Percentiles rank a stretch among this genome's conserved stretches.
phyloP scores from a whole-genome alignment of 2,329 filamentous ascomycete genomes.

The Hymenoscyphus occultus region DNA sequence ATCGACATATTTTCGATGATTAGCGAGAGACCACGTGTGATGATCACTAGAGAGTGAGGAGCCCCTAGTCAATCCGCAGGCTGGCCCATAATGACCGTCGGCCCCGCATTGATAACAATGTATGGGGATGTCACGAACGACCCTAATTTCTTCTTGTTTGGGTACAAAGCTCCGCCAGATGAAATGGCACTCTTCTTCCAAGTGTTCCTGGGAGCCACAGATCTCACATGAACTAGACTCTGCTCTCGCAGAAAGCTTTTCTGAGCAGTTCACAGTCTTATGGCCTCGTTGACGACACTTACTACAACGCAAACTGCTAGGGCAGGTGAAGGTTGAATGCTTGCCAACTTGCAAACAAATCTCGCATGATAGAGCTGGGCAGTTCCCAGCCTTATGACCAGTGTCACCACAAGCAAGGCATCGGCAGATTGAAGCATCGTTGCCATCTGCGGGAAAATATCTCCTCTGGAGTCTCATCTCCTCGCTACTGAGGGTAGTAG shows the following conservation, averaged over 20 bases:
- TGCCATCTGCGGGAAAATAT: constrained; percentile 46
- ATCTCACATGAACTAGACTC: constrained; percentile 59
- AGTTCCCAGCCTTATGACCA: constrained; percentile 46
- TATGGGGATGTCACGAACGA: constrained; percentile 48
- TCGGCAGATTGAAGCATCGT: constrained; percentile 29
- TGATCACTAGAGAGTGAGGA: constrained; percentile 37
- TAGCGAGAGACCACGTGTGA: constrained; percentile 52
- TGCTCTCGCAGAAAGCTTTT: constrained; percentile 53
- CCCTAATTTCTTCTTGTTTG: constrained; percentile 41
- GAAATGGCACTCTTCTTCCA: constrained; percentile 57
- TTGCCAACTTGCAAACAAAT: constrained; percentile 43
- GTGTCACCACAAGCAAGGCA: constrained; percentile 52
- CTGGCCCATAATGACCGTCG: constrained; percentile 53
- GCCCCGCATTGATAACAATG: constrained; percentile 57
- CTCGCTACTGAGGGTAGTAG: neutral
- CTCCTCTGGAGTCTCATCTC: constrained; percentile 38
- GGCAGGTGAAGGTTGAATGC: constrained; percentile 52
- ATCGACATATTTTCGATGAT: constrained; percentile 50
- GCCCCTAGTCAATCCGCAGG: constrained; percentile 43
- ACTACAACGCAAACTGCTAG: constrained; percentile 48
- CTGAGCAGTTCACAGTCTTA: constrained; percentile 46
- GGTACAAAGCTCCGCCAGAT: constrained; percentile 58
- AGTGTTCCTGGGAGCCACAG: constrained; percentile 55
- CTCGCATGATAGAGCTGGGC: constrained; percentile 47
- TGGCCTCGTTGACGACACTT: constrained; percentile 66